Evolutionary conservation across 2,329 filamentous ascomycete species (phyloP), one percentile per base, ranked within the genome.

Genomic region (Cladosporium colombiae): DNA sequence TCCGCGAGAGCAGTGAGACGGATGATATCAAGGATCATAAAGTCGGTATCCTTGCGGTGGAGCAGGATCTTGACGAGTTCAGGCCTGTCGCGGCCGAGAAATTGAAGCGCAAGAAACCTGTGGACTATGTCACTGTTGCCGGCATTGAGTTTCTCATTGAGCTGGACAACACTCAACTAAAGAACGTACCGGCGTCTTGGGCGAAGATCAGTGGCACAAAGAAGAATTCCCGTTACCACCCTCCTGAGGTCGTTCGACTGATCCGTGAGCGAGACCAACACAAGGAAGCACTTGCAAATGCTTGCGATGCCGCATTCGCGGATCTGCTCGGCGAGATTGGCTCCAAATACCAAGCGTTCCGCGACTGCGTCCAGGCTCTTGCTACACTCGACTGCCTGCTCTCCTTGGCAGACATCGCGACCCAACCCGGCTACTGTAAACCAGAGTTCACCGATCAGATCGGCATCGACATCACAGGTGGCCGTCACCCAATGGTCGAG

Each of bases 131-230:
- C 29, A 95, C 92, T 0, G 91, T 95, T 8, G 86, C 92, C 1
- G 93, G 93, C 8, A 96, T 98, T 71, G 95, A 98, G 76, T 99
- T 92, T 75, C 86, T 99, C 23, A 91, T 99, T 72, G 95, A 98
- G 78, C 90, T 99, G 6, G 85, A 91, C 70, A 97, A 96, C 77
- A 84, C 85, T 1, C 87, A 92, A 63, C 84, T 97, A 67, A 95
- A 93, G 76, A 88, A 89, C 65, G 92, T 99, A 0, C 95, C 95
- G 0, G 94, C 95, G 4, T 96, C 92, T 0, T 99, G 95, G 95
- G 84, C 86, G 69, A 98, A 99, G 78, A 91, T 98, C 73, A 96
- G 91, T 65, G 93, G 94, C 59, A 99, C 95, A 7, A 98, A 98
- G 78, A 92, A 92, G 73, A 81, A 93, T 5, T 93, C 92, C 0